These are phyloP conservation scores for Aspergillus sp. DNA, from an alignment of 2,329 filamentous ascomycete species.

Conservation along the genomic window DNA sequence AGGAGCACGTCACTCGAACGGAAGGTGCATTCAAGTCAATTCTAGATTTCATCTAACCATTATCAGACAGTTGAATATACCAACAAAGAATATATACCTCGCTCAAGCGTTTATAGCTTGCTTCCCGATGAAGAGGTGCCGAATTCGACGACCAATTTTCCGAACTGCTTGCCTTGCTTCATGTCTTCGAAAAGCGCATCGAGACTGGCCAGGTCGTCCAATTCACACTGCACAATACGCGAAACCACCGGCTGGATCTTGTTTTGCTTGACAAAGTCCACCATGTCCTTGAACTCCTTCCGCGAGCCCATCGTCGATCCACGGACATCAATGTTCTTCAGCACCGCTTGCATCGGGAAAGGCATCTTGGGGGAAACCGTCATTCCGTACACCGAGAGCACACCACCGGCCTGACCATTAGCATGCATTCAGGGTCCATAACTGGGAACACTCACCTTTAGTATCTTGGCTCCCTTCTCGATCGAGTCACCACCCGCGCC, in stretches of 20 bases:
- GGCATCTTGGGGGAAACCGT: conserved; percentile 76
- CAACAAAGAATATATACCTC: conserved; percentile 1
- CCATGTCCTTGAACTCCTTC: conserved; percentile 84
- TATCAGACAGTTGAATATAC: no score
- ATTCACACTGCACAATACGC: conserved; percentile 55
- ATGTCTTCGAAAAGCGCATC: conserved; percentile 80
- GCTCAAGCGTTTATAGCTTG: conserved; percentile 24
- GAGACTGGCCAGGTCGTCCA: conserved; percentile 70
- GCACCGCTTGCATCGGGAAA: conserved; percentile 71
- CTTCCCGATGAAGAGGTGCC: conserved; percentile 27
- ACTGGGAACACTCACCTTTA: conserved; percentile 47
- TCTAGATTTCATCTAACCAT: no score
- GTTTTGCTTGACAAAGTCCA: conserved; percentile 65
- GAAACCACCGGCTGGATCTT: conserved; percentile 71
- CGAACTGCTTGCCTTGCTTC: conserved; percentile 77
- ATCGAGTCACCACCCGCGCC: conserved; percentile 82
- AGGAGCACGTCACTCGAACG: no score
- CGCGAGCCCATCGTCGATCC: conserved; percentile 88
- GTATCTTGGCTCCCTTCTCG: conserved; percentile 54
- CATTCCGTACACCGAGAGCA: conserved; percentile 88
- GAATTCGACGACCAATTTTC: conserved; percentile 78
- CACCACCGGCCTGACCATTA: conserved; percentile 54
- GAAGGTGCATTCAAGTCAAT: no score
- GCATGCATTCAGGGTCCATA: background rate
- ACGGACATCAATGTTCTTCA: conserved; percentile 78